Evolutionary conservation across 2,329 filamentous ascomycete species (phyloP).

Genomic region (Fusarium domesticum): DNA sequence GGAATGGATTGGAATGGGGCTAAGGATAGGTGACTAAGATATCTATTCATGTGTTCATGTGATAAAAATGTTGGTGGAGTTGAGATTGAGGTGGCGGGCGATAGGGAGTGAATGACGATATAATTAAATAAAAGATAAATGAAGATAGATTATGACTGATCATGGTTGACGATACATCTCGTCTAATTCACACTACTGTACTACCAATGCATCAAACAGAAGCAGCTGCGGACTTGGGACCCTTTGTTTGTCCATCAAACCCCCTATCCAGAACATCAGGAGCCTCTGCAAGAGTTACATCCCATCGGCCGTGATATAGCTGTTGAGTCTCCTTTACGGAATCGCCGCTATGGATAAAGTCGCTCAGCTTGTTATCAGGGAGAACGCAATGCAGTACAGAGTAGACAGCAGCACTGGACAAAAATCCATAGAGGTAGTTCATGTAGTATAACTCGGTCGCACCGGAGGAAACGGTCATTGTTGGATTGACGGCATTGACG

Average conservation of each 20-base stretch:
- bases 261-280: constrained; percentile 9
- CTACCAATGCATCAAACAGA: constrained; percentile 5
- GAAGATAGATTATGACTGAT: too few species aligned
- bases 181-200: background rate
- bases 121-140: too few species aligned
- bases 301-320: constrained; percentile 33
- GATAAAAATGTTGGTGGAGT: too few species aligned
- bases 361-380: constrained; percentile 27
- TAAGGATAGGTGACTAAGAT: too few species aligned
- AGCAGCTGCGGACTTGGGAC: constrained; percentile 7
- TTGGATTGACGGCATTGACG: constrained; percentile 37
- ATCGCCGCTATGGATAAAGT: constrained; percentile 28
- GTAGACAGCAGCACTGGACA: constrained; percentile 34
- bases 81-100: too few species aligned
- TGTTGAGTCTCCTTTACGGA: constrained; percentile 29
- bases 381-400: constrained; percentile 31
- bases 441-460: constrained; percentile 40
- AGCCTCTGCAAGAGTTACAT: constrained; percentile 23
- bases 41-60: too few species aligned
- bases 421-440: constrained; percentile 40
- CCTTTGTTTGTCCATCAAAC: constrained; percentile 11
- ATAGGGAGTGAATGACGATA: too few species aligned
- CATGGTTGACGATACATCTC: background rate
- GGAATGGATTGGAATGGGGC: background rate
- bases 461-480: constrained; percentile 34